phyloP scores from a whole-genome alignment of 2,329 filamentous ascomycete genomes.

The Neodidymelliopsis sp. region DNA sequence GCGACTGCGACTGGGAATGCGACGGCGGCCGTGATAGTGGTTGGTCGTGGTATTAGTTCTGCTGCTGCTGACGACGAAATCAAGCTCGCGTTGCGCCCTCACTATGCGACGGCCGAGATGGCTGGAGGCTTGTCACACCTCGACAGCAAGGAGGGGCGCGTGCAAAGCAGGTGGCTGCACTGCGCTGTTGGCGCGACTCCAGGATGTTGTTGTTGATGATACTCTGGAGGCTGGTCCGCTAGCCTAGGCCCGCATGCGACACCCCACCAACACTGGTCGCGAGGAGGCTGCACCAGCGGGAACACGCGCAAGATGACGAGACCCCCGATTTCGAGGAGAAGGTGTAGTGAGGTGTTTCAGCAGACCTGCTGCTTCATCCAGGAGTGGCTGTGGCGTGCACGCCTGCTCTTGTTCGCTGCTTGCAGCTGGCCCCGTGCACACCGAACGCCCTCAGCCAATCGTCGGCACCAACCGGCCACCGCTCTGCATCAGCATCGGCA shows the following conservation, averaged over 20 bases:
- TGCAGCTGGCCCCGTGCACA: slow-evolving; percentile 25
- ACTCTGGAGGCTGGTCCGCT: slow-evolving; percentile 13
- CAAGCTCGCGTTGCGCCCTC: slow-evolving; percentile 9
- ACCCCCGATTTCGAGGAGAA: slow-evolving; percentile 15
- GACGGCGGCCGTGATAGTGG: not conserved
- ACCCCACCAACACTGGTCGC: slow-evolving; percentile 12
- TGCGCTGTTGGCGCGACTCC: slow-evolving; percentile 28
- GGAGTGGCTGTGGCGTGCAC: slow-evolving; percentile 43
- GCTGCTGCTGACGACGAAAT: slow-evolving; percentile 1
- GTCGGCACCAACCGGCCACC: slow-evolving; percentile 38
- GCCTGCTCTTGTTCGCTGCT: slow-evolving; percentile 30
- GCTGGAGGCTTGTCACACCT: slow-evolving; percentile 27
- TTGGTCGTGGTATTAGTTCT: slow-evolving; percentile 12
- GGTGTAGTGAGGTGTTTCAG: slow-evolving; percentile 38
- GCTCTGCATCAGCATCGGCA: slow-evolving; percentile 38
- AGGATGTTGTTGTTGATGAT: slow-evolving; percentile 3
- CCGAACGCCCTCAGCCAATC: slow-evolving; percentile 29
- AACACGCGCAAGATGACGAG: slow-evolving; percentile 21
- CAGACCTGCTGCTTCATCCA: slow-evolving; percentile 24
- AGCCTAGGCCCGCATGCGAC: slow-evolving; percentile 4
- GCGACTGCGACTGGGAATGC: not conserved
- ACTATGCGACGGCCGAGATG: slow-evolving; percentile 19
- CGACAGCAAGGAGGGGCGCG: slow-evolving; percentile 26
- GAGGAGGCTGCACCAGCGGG: slow-evolving; percentile 15
- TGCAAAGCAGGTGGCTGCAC: slow-evolving; percentile 38